These are phyloP conservation scores for Ganoderma sinense DNA, from an alignment of 1,284 basidiomycete species.

Conservation along the genomic window DNA sequence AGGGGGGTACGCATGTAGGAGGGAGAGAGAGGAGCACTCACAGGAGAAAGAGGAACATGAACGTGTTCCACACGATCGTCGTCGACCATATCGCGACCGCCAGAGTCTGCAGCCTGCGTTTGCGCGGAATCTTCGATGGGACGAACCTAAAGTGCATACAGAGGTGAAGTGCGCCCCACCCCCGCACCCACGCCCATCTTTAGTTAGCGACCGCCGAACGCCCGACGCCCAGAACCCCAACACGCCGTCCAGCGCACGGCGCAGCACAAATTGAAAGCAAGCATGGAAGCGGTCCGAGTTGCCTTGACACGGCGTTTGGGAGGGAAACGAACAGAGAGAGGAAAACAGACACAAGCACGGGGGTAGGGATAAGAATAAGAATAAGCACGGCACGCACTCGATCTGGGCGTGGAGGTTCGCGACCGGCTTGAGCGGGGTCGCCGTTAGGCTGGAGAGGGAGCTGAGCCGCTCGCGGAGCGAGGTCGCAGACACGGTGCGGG, in stretches of 20 bases:
- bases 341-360: not conserved
- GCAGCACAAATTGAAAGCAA: not conserved
- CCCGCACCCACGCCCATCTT: not conserved
- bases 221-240: not conserved
- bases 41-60: slow-evolving; percentile 83
- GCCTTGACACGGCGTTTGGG: not conserved
- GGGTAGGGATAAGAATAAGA: not conserved
- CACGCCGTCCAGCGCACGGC: no score
- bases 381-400: slow-evolving; percentile 56
- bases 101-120: slow-evolving; percentile 85
- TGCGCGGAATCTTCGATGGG: slow-evolving; percentile 77
- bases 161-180: not conserved
- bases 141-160: slow-evolving; percentile 59
- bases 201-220: not conserved
- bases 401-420: slow-evolving; percentile 69
- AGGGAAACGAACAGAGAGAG: not conserved
- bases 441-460: slow-evolving; percentile 58
- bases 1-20: not conserved
- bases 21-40: slow-evolving; percentile 47
- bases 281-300: not conserved
- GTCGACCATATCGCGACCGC: slow-evolving; percentile 90
- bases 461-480: slow-evolving; percentile 64
- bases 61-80: slow-evolving; percentile 74
- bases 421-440: slow-evolving; percentile 64
- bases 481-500: slow-evolving; percentile 43